Evolutionary conservation across 2,329 filamentous ascomycete genomes (phyloP), one percentile per base, ranked within the genome.

Genomic region (Metarhizium album): DNA sequence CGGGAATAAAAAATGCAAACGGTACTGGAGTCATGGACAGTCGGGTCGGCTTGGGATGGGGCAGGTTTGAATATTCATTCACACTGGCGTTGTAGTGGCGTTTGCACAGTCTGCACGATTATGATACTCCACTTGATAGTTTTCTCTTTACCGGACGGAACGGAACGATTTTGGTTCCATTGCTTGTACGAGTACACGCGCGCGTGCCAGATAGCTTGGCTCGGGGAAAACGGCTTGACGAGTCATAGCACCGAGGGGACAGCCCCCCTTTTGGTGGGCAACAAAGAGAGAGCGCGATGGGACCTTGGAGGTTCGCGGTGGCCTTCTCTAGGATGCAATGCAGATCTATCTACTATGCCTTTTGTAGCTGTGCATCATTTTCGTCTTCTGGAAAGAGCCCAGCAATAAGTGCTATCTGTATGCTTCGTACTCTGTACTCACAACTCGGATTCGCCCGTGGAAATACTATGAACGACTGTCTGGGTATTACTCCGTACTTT

Each of bases 191-290:
- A 51, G 29, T 48, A 47, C 27, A 45, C 29, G n/a, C 23, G 24
- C 11, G 11, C 38, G 27, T 49, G 33, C n/a, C 22, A 45, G 31
- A 27, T 37, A 20, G 31, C 20, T 16, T 42, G 37, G 45, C 43
- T 20, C 20, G 27, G 45, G 14, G 13, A 45, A 38, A 20, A 51
- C 49, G 49, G 45, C 4, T 31, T 51, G 49, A 51, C 49, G 49
- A 48, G 38, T 51, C 45, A 48, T 48, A 45, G 48, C 35, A 45
- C 20, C n/a, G n/a, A n/a, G n/a, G n/a, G n/a, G n/a, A n/a, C n/a
- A n/a, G n/a, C n/a, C n/a, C n/a, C n/a, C n/a, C n/a, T n/a, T n/a
- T 35, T 16, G 33, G 33, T 29, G 35, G 35, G 35, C 13, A 20
- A 37, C 11, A 18, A 29, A 13, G n/a, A 40, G 22, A 8, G 37